Base-by-base conservation (phyloP, 2,329 filamentous ascomycete genomes). In the Stagonosporopsis chrysanthemi region DNA sequence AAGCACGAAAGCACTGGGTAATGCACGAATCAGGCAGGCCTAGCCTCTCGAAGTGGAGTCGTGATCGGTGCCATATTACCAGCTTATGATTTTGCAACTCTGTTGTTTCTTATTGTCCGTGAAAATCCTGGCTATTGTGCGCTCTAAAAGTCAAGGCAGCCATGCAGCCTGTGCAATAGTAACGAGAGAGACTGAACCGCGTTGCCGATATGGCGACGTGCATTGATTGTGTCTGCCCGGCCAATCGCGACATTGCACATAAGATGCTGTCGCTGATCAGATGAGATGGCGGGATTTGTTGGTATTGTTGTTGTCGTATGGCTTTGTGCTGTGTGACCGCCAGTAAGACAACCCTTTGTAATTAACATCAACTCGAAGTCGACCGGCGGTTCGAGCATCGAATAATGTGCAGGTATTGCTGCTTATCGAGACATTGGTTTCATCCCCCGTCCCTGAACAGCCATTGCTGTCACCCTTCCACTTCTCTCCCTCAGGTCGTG, bases 11-110 rank as follows among this genome's bases (percentile, higher is more conserved):
- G 19, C 19, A 24, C 7, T 46, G 29, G 33, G 28, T 12, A 40
- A n/a, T 55, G 19, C 59, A 51, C 9, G 35, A 40, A 56, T 42
- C 42, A 56, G 42, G 48, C 29, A 39, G 47, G 29, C 41, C 35
- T 38, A 43, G 19, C 42, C 33, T 31, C 17, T 23, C 19, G n/a
- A 19, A 39, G 29, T 36, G 51, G 4, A 42, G 23, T 42, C 43
- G 11, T 53, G 29, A 47, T 57, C 39, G 39, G 43, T 24, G 19
- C 15, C 49, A 52, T 57, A 45, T 26, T 22, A 35, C 39, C 31
- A 38, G 52, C 31, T 15, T 26, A 39, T 40, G 22, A 40, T 19
- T 44, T 4, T 29, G 24, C 39, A 44, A 44, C 6, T 28, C 19
- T 40, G 3, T 11, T 26, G 22, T 44, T 44, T 48, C 39, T 39